Conservation (phyloP, 257 asterid genomes). For the Nemophila menziesii region DNA sequence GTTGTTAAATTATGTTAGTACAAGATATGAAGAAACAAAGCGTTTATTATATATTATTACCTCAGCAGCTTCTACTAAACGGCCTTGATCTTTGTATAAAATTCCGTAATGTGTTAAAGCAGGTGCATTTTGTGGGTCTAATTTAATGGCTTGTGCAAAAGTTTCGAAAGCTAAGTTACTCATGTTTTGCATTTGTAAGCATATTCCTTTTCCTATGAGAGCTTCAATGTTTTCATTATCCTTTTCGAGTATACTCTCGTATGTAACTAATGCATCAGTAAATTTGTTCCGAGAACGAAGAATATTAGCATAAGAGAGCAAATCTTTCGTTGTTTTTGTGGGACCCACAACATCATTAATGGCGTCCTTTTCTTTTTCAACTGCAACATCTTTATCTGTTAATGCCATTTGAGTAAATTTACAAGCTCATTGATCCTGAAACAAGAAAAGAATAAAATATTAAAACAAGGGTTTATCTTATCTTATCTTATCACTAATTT, state of each 20-base stretch:
- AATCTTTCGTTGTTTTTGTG: constrained; percentile 48
- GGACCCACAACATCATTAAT: no score
- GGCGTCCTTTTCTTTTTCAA: constrained; percentile 32
- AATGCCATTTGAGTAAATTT: constrained; percentile 38
- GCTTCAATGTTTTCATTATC: constrained; percentile 71
- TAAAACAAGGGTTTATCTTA: not conserved
- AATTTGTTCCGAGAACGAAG: constrained; percentile 91
- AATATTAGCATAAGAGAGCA: constrained; percentile 66
- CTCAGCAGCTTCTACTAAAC: constrained; percentile 94
- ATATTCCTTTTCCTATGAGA: constrained; percentile 89
- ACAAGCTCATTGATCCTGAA: constrained; percentile 21
- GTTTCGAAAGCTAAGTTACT: constrained; percentile 73
- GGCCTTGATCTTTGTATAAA: constrained; percentile 87
- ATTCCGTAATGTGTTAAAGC: constrained; percentile 91
- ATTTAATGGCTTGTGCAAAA: constrained; percentile 70
- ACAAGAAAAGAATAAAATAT: not conserved
- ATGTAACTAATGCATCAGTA: constrained; percentile 71
- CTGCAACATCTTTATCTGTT: constrained; percentile 38
- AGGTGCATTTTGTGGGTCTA: constrained; percentile 84
- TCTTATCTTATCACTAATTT: no score
- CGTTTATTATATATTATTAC: no score
- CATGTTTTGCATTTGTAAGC: constrained; percentile 89
- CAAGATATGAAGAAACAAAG: no score
- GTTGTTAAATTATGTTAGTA: constrained; percentile 10
- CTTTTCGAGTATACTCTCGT: constrained; percentile 63